phyloP scores from a whole-genome alignment of 352 stramenopile species.

The Lagenidium giganteum region DNA sequence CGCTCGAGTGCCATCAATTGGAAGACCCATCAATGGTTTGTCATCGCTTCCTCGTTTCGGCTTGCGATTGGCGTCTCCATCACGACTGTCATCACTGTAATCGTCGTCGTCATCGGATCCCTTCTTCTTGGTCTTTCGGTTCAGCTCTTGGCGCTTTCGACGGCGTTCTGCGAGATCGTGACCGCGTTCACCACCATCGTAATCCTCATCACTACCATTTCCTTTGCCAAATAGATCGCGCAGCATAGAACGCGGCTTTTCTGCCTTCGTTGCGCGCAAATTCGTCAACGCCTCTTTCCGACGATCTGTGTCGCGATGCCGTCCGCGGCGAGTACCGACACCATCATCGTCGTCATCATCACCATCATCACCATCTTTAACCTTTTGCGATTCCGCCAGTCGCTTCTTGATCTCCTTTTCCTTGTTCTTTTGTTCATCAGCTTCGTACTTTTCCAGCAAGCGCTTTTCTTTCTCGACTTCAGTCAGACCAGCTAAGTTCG shows the following conservation, averaged over 20 bases:
- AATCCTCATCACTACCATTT: constrained; percentile 37
- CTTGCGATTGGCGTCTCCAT: constrained; percentile 17
- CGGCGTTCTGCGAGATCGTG: constrained; percentile 73
- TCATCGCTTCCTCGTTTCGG: too few species aligned
- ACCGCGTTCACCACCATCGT: constrained; percentile 19
- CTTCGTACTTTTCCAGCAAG: constrained; percentile 83
- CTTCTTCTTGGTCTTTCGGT: constrained; percentile 31
- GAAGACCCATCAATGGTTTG: constrained; percentile 21
- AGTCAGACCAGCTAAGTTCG: constrained; percentile 49
- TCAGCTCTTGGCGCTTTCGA: constrained; percentile 65
- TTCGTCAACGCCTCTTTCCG: constrained; percentile 79
- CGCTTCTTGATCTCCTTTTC: constrained; percentile 80
- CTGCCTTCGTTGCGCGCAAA: constrained; percentile 66
- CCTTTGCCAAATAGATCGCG: constrained; percentile 64
- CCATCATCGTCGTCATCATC: constrained; percentile 41
- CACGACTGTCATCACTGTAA: constrained; percentile 25
- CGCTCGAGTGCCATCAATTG: constrained; percentile 28
- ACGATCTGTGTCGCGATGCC: constrained; percentile 57
- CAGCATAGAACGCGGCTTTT: constrained; percentile 76
- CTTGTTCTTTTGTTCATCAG: constrained; percentile 77
- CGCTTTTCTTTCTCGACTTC: constrained; percentile 87
- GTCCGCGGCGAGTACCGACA: constrained; percentile 42
- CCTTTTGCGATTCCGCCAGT: constrained; percentile 49
- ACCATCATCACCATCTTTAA: constrained; percentile 31
- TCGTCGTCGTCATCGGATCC: constrained; percentile 28